Evolutionary conservation across 2,329 filamentous ascomycete genomes (phyloP).

Genomic region (Paecilomyces fulvus): DNA sequence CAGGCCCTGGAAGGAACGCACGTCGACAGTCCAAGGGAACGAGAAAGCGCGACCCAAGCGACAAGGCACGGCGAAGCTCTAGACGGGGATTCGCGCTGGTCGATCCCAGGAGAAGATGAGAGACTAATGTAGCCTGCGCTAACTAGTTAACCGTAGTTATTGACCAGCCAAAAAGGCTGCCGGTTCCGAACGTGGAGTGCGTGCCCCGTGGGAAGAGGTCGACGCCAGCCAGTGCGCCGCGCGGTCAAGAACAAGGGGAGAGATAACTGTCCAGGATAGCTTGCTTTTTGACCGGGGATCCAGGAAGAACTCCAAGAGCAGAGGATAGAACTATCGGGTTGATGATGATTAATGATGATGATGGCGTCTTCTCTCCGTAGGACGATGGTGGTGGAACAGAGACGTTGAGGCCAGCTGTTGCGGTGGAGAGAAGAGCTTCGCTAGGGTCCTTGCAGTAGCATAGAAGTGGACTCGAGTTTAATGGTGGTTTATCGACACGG

Average conservation of each 20-base stretch:
- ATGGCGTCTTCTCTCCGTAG: too few relatives aligned
- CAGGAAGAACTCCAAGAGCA: too few relatives aligned
- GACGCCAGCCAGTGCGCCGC: background rate
- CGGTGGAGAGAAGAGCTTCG: background rate
- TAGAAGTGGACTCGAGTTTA: background rate
- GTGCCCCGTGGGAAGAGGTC: background rate
- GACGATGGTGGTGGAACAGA: background rate
- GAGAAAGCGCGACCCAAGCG: conserved; percentile 1
- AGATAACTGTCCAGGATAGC: background rate
- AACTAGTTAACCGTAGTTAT: too few relatives aligned
- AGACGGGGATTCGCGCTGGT: background rate
- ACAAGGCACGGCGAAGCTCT: conserved; percentile 1
- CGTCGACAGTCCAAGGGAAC: background rate
- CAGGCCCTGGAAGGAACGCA: background rate
- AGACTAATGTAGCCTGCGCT: background rate
- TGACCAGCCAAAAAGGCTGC: background rate
- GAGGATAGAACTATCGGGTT: background rate
- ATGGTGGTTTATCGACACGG: background rate
- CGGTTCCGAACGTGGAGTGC: conserved; percentile 1
- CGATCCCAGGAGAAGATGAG: conserved; percentile 1
- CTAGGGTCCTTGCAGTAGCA: conserved; percentile 1
- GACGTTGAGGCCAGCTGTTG: background rate
- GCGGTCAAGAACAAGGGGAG: background rate
- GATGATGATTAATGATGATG: background rate
- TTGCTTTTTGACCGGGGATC: background rate